Base-by-base conservation (phyloP, 352 stramenopile species). In the Globisporangium nodosum region DNA sequence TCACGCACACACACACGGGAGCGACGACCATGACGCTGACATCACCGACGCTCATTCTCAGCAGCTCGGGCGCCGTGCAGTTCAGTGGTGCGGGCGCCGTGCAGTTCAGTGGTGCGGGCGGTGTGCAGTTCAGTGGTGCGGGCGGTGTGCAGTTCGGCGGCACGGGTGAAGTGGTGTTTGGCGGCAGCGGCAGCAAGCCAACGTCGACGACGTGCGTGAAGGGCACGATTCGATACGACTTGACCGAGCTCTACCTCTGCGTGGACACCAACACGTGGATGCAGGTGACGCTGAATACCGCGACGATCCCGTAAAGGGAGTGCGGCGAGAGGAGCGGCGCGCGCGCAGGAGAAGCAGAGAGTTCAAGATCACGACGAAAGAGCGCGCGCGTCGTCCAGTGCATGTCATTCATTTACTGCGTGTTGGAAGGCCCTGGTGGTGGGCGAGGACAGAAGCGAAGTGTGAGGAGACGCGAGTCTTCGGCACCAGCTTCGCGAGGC, bases 41-140 rank as follows among this genome's bases (percentile, higher is more conserved):
- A 27, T 71, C 73, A 15, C 70, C 68, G 3, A 78, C 65, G n/a
- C 45, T 81, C 48, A 61, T 75, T 69, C 24, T 78, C 21, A 48
- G 20, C 49, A 42, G 30, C 30, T 15, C 20, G 43, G 52, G 35
- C 21, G 39, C 8, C 11, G 39, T 57, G 52, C 20, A 48, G 37
- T 49, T 57, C 39, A 39, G 39, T 11, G 21, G 37, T 20, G 16
- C 52, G 0, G 27, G 53, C 18, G 11, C 27, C 3, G 53, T 58
- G 27, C 21, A 42, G n/a, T 51, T 48, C 7, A 63, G 70, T 8
- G 67, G 72, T 16, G 56, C 33, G 6, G 72, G 63, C 20, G 68
- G 62, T 16, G 69, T 59, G 16, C 52, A 56, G 20, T 63, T 53
- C 6, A 66, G 49, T 13, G 31, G 27, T 18, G 12, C 52, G 13